Base-by-base conservation (phyloP, 495 filamentous ascomycete species). In the Aspergillus haitiensis region DNA sequence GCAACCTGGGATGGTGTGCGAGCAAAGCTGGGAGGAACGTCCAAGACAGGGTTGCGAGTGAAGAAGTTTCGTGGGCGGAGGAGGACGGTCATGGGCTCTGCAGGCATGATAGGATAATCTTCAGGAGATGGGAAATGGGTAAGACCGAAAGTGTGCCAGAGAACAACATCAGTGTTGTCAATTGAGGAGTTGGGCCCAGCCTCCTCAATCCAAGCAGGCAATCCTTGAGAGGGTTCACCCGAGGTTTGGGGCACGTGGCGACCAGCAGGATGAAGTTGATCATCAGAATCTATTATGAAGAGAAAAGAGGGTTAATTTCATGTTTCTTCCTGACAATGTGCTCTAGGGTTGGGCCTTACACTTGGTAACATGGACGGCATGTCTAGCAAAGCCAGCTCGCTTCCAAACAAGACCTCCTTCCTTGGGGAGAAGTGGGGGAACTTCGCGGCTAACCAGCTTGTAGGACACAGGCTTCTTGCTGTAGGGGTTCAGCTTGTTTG, bases 141-240 rank as follows among this genome's bases (percentile, higher is more conserved):
- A 6, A 97, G 77, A 33, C 93, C 93, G 67, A 97, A 98, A 0
- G 93, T 98, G 73, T 98, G 93, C 93, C 93, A 98, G 18, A 98
- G 82, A 3, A 98, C 93, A 21, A 96, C 73, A 72, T 98, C 90
- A 7, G 86, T 89, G 74, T 97, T 89, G 31, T 90, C 90, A 62
- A 97, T 88, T 39, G 78, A 85, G 63, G 78, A 84, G 44, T 74
- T 77, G n/a, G 86, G 85, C 56, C 91, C 86, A 7, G 81, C 86
- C 11, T 71, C 67, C 57, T 79, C 72, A 60, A 96, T 90, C 93
- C 93, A 97, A 60, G 87, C 83, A 0, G 91, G 88, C 0, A 97
- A 75, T 8, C 91, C 92, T 15, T 78, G 72, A 0, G 90, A 88
- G 4, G 91, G 90, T 62, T 91, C 89, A 67, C 93, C 93, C 0